Percentiles rank a stretch among this genome's conserved stretches.
Evolutionary conservation across 768 basidiomycete genomes (phyloP).

Genomic region (Coprinopsis cinerea): DNA sequence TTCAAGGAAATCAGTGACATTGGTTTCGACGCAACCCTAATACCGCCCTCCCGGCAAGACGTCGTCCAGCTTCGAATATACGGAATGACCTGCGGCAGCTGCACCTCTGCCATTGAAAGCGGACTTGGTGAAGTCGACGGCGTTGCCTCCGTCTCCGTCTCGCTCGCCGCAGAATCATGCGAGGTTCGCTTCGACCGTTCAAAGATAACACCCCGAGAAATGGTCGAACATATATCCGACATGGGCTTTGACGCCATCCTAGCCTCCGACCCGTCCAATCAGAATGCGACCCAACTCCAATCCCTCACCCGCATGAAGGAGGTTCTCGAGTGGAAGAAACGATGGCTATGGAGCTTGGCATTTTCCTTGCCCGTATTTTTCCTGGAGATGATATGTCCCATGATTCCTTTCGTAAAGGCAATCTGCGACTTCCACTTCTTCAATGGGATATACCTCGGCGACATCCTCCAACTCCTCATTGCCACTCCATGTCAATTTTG

Average conservation of each 20-base stretch:
- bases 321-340: constrained; percentile 80
- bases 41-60: constrained; percentile 62
- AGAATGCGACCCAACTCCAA: constrained; percentile 77
- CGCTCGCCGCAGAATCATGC: constrained; percentile 70
- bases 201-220: constrained; percentile 73
- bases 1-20: constrained; percentile 86
- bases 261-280: constrained; percentile 56
- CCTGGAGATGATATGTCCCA: constrained; percentile 78
- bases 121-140: constrained; percentile 69
- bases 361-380: constrained; percentile 96
- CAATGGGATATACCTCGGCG: constrained; percentile 74
- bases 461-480: constrained; percentile 66
- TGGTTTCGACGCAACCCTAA: constrained; percentile 82
- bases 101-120: constrained; percentile 69
- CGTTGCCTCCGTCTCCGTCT: constrained; percentile 63
- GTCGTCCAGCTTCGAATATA: constrained; percentile 73
- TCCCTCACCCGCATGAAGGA: constrained; percentile 88
- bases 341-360: constrained; percentile 64
- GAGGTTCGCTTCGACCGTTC: constrained; percentile 71
- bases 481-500: constrained; percentile 93
- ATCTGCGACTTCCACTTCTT: constrained; percentile 48
- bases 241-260: constrained; percentile 90
- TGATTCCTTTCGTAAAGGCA: constrained; percentile 51
- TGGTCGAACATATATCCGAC: constrained; percentile 83
- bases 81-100: constrained; percentile 88